Evolutionary conservation across 1,284 basidiomycete genomes (phyloP).

Genomic region (Neotropicomus parvogracilis): DNA sequence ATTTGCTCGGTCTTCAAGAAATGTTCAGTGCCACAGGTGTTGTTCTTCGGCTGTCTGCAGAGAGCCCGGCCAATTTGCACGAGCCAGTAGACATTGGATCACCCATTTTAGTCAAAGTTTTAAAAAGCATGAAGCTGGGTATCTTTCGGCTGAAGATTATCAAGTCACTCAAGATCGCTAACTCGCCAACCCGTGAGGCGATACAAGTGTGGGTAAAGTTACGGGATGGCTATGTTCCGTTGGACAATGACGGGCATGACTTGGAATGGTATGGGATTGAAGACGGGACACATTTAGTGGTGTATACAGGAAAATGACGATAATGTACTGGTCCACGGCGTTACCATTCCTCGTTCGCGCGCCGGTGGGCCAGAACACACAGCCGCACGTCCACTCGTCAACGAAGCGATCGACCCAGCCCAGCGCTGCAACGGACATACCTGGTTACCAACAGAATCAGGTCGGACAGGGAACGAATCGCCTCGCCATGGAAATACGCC

Average conservation of each 20-base stretch:
- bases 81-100: constrained; percentile 18
- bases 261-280: constrained; percentile 72
- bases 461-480: constrained; percentile 1
- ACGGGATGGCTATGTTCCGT: constrained; percentile 44
- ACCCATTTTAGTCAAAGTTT: constrained; percentile 43
- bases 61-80: constrained; percentile 16
- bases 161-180: constrained; percentile 40
- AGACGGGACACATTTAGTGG: constrained; percentile 48
- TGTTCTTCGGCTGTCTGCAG: constrained; percentile 31
- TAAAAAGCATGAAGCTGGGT: constrained; percentile 64
- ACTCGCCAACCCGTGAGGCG: constrained; percentile 18
- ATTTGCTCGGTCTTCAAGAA: neutral
- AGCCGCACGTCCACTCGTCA: constrained; percentile 14
- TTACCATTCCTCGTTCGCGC: neutral
- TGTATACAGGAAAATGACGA: constrained; percentile 28
- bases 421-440: constrained; percentile 13
- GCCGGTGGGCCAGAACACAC: constrained; percentile 8
- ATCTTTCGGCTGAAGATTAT: constrained; percentile 52
- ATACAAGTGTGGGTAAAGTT: constrained; percentile 54
- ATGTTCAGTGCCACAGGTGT: constrained; percentile 35
- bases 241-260: constrained; percentile 50
- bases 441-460: constrained; percentile 12
- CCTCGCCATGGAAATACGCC: constrained; percentile 6
- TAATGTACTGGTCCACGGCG: constrained; percentile 4
- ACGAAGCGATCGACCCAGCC: constrained; percentile 2